Base-by-base conservation (phyloP, 2,329 filamentous ascomycete genomes). In the Colletotrichum sidae region DNA sequence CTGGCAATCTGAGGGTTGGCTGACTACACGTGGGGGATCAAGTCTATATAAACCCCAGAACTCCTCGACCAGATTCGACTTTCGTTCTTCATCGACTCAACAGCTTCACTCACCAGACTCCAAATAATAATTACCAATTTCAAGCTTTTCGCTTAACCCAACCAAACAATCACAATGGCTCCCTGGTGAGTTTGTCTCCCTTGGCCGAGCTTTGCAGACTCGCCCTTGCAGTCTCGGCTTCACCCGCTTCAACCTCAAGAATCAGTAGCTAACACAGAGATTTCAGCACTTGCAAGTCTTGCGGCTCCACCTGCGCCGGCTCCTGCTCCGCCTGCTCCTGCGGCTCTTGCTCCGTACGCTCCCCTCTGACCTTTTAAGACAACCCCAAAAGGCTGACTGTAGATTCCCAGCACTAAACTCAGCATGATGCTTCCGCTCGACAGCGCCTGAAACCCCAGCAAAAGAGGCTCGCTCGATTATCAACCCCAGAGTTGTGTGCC, bases 301-400 rank as follows among this genome's bases (percentile, higher is more conserved):
- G 67, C 67, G 61, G 60, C 57, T 44, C 60, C 54, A 61, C 38
- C 65, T 69, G 67, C 49, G 60, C 67, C 35, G 67, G 65, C 65
- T 44, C 56, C 34, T 69, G 67, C 67, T 25, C 50, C 45, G 17
- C 65, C 53, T 69, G 67, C 61, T 59, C 65, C 11, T 69, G 67
- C 67, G 41, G 49, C 52, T 67, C 67, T 38, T 69, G 67, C 67
- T 60, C 55, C 65, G 67, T 69, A 60, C 41, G 62, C 46, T 4
- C 6, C 2, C n/a, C 33, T 11, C 12, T n/a, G 13, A 12, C 17
- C 11, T 15, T 9, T 9, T 12, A 13, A 10, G 6, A 12, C 12
- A 17, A 6, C 34, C 10, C 10, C 11, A 2, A 12, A 38, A 50
- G 13, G 25, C 49, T 46, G 41, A 39, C 50, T 4, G 5, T 49